Percentiles rank a stretch among this genome's conserved stretches.
These are phyloP conservation scores for Agaricales sp. DNA, from an alignment of 1,284 basidiomycete genomes.

Conservation along the genomic window DNA sequence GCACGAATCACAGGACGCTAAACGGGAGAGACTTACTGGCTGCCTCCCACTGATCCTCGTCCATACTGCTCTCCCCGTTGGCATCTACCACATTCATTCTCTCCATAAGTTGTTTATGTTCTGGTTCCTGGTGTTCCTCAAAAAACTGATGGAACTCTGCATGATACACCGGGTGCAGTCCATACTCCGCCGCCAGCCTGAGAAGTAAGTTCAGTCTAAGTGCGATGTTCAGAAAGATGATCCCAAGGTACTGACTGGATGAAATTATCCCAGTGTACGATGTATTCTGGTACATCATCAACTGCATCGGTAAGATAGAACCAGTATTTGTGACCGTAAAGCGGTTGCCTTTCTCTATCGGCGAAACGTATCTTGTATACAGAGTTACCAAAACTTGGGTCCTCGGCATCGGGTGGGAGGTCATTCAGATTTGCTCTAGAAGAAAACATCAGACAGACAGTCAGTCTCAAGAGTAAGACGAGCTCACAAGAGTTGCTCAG, in stretches of 20 bases:
- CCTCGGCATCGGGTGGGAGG: slow-evolving; percentile 48
- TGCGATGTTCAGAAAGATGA: slow-evolving; percentile 3
- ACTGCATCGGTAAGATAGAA: slow-evolving; percentile 95
- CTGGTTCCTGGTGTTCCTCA: slow-evolving; percentile 63
- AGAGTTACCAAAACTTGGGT: slow-evolving; percentile 81
- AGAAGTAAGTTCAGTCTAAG: slow-evolving; percentile 6
- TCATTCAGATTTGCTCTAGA: slow-evolving; percentile 54
- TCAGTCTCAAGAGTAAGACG: slow-evolving; percentile 4
- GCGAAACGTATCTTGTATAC: slow-evolving; percentile 89
- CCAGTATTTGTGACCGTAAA: slow-evolving; percentile 87
- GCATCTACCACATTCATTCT: slow-evolving; percentile 84
- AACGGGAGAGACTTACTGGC: slow-evolving; percentile 60
- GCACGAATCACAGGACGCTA: background rate
- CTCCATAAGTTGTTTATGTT: slow-evolving; percentile 71
- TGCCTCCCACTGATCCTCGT: slow-evolving; percentile 92
- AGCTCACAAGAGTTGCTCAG: slow-evolving; percentile 62
- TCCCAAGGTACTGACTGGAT: slow-evolving; percentile 49
- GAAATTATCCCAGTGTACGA: slow-evolving; percentile 93
- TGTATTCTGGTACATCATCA: slow-evolving; percentile 93
- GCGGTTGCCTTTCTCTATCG: slow-evolving; percentile 45
- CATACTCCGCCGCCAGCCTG: slow-evolving; percentile 81
- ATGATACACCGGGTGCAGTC: slow-evolving; percentile 68
- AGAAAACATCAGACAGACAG: slow-evolving; percentile 10
- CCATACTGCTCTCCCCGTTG: slow-evolving; percentile 82
- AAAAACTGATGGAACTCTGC: slow-evolving; percentile 87